Percentiles rank a stretch among this genome's conserved stretches.
Evolutionary conservation across 257 asterid species (phyloP).

Genomic region (Nicotiana noctiflora): DNA sequence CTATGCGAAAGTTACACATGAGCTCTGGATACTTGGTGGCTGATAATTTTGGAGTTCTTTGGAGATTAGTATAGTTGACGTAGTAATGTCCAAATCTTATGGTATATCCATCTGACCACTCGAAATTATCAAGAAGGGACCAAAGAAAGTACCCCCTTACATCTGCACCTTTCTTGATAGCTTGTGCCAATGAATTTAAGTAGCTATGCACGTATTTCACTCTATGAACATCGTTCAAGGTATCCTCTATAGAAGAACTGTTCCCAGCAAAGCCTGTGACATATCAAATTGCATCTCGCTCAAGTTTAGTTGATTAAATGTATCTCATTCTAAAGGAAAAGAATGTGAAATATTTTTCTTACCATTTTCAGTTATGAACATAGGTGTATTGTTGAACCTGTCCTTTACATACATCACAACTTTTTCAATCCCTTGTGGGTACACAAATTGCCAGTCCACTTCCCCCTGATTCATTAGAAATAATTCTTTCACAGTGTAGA

Average conservation of each 20-base stretch:
- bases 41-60: no score
- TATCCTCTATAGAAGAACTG: conserved; percentile 17
- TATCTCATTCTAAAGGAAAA: neutral
- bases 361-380: conserved; percentile 61
- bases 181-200: conserved; percentile 32
- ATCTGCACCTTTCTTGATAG: conserved; percentile 64
- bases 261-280: conserved; percentile 34
- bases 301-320: neutral
- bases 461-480: no score
- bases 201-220: conserved; percentile 41
- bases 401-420: conserved; percentile 42
- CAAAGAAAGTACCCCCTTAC: conserved; percentile 68
- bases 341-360: neutral
- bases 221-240: conserved; percentile 31
- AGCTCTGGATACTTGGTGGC: conserved; percentile 44
- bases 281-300: neutral
- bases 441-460: no score
- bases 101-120: conserved; percentile 56
- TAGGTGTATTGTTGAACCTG: conserved; percentile 51
- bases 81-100: conserved; percentile 52
- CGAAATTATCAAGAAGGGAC: conserved; percentile 73
- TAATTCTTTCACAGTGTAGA: no score
- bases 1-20: conserved; percentile 19
- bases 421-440: no score
- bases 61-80: conserved; percentile 30